Base-by-base conservation (phyloP, 495 filamentous ascomycete species). In the Tirmania nivea region DNA sequence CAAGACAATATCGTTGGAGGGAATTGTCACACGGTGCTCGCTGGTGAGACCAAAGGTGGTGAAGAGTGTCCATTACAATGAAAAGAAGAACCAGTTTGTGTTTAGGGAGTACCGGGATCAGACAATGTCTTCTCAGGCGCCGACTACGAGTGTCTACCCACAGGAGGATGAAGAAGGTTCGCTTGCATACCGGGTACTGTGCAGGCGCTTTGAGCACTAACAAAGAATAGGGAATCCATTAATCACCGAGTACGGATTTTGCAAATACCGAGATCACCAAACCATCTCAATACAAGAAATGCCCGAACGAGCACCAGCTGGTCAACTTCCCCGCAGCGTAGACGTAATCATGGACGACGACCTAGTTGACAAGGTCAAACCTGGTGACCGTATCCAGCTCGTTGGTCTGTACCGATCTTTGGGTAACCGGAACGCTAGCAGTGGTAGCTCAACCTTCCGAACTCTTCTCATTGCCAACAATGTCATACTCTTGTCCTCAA, bases 211-310 rank as follows among this genome's bases (percentile, higher is more conserved):
- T 31, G 25, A 31, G 25, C 25, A 31, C 39, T 45, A 45, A 45
- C 8, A 6, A 19, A 45, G 17, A 45, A 19, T 20, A 50, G 75
- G 77, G 35, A 80, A 78, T 52, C 75, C 75, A 64, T 75, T 99
- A 14, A 78, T 83, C 58, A 96, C 92, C 39, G 92, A 99, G 63
- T 96, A 94, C 67, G 90, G 90, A 9, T 85, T 92, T 67, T 90
- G 80, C 66, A 90, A 81, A 17, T 99, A 95, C 66, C 76, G 89
- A 64, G 90, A 99, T 65, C 92, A 99, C 66, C 90, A 99, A 65
- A 88, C 86, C 16, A 86, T 99, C 49, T 96, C 90, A 0, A 94
- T 99, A 61, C 90, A 99, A 72, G 90, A 99, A 73, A 99, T 99
- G 90, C 90, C 90, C 12, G 90, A 99, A 66, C 75, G 90, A 61